Conservation (phyloP, 2,329 filamentous ascomycete genomes). For the Tolypocladium cylindrosporum region DNA sequence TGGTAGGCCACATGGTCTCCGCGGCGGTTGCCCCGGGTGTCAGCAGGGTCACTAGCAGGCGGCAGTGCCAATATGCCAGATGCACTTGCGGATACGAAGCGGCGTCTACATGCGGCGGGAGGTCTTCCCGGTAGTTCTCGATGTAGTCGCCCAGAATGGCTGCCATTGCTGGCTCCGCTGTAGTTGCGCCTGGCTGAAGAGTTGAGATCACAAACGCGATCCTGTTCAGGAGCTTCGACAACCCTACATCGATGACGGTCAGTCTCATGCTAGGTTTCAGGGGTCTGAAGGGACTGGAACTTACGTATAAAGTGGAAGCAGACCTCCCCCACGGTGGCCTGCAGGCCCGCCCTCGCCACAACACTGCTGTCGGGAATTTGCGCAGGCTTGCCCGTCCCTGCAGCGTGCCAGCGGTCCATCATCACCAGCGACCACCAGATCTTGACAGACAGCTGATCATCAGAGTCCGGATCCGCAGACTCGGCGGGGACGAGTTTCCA, state of each 20-base stretch:
- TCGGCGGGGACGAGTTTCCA: slow-evolving; percentile 33
- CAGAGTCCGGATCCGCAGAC: slow-evolving; percentile 43
- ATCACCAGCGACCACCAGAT: slow-evolving; percentile 66
- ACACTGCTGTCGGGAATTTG: slow-evolving; percentile 54
- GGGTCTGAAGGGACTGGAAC: slow-evolving; percentile 15
- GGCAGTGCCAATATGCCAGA: slow-evolving; percentile 61
- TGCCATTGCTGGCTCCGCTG: slow-evolving; percentile 22
- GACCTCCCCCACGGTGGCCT: slow-evolving; percentile 49
- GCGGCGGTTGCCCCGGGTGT: slow-evolving; percentile 43
- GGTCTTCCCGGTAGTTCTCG: slow-evolving; percentile 55
- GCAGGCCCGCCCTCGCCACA: slow-evolving; percentile 49
- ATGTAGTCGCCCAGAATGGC: slow-evolving; percentile 25
- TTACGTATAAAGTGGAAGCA: slow-evolving; percentile 57
- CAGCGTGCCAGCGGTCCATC: slow-evolving; percentile 64
- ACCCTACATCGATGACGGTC: slow-evolving; percentile 23
- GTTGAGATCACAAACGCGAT: slow-evolving; percentile 27
- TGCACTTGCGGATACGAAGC: slow-evolving; percentile 46
- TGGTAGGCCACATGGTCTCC: slow-evolving; percentile 50
- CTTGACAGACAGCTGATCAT: slow-evolving; percentile 51
- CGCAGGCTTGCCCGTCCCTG: slow-evolving; percentile 52
- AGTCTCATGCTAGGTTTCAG: background rate
- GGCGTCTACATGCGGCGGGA: slow-evolving; percentile 47
- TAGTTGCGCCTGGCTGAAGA: slow-evolving; percentile 22
- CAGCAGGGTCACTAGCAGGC: slow-evolving; percentile 52
- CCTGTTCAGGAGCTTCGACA: slow-evolving; percentile 44